Base-by-base conservation (phyloP, 495 filamentous ascomycete species). In the Astrothelium macrocarpum region DNA sequence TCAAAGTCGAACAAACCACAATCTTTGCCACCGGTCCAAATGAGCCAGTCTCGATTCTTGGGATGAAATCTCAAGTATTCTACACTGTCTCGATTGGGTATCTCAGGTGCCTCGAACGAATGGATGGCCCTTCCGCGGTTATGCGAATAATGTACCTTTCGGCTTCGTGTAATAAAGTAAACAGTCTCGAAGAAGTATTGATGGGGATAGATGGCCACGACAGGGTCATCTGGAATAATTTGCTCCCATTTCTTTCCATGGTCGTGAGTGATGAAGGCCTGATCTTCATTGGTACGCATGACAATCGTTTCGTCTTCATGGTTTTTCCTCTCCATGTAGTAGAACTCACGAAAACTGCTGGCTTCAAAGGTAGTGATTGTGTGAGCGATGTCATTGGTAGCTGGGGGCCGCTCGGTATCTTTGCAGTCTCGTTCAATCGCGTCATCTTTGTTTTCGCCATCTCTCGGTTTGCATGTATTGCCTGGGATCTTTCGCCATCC, bases 401-500 rank as follows among this genome's bases (percentile, higher is more conserved):
- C 74, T 16, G 77, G 81, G 29, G 78, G 59, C 9, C 74, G 76
- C 18, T 67, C 59, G 20, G 71, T 72, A 59, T 85, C 80, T 39
- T 72, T 74, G 71, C 85, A 88, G 20, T 79, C 70, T 20, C 80
- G 78, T 67, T 88, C 81, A 14, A 84, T 78, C 9, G 78, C 78
- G 29, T 85, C 78, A 70, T 88, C 87, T 68, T 85, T 85, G 20
- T 81, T 76, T 10, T 77, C 74, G 31, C 65, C 66, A 39, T 79
- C 78, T 39, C 78, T 77, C 45, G 71, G 78, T 66, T 87, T 81
- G 75, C 94, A 98, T 23, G 80, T 81, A 73, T 98, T 92, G 2
- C 94, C 95, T 11, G 93, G 92, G 60, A 98, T 97, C 70, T 90
- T 82, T 61, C 92, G 84, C 79, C 89, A 98, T 29, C 94, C 94